phyloP scores from a whole-genome alignment of 441 rosid species.

The Euphorbia celastroides region DNA sequence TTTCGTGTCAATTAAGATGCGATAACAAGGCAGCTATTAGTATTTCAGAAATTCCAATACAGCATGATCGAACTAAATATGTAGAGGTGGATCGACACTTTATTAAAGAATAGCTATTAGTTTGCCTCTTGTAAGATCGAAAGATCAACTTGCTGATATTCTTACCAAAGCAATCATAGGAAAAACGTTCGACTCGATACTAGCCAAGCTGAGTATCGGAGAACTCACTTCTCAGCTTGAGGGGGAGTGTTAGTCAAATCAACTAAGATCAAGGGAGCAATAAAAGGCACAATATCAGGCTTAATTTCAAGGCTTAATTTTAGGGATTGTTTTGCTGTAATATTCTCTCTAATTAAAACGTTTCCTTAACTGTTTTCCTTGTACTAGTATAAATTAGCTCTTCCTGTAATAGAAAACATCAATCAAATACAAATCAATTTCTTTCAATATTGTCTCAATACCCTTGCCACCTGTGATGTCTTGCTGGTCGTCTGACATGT shows the following conservation, averaged over 20 bases:
- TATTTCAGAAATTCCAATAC: neutral
- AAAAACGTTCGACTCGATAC: neutral
- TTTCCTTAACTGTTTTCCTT: too few relatives aligned
- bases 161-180: neutral
- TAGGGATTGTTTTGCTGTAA: too few relatives aligned
- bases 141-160: neutral
- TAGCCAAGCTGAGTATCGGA: neutral
- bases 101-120: neutral
- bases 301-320: too few relatives aligned
- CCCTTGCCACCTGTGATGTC: slow-evolving; percentile 94
- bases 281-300: too few relatives aligned
- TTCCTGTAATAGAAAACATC: too few relatives aligned
- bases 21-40: neutral
- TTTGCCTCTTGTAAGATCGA: neutral
- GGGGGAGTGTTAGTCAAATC: neutral
- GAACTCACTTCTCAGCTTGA: neutral
- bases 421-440: too few relatives aligned
- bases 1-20: neutral
- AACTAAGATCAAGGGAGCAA: too few relatives aligned
- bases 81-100: too few relatives aligned
- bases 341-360: too few relatives aligned
- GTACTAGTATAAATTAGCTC: too few relatives aligned
- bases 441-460: too few relatives aligned
- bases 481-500: slow-evolving; percentile 85
- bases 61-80: too few relatives aligned